Evolutionary conservation across 345 rosid genomes (phyloP).

Genomic region (Passiflora organensis): DNA sequence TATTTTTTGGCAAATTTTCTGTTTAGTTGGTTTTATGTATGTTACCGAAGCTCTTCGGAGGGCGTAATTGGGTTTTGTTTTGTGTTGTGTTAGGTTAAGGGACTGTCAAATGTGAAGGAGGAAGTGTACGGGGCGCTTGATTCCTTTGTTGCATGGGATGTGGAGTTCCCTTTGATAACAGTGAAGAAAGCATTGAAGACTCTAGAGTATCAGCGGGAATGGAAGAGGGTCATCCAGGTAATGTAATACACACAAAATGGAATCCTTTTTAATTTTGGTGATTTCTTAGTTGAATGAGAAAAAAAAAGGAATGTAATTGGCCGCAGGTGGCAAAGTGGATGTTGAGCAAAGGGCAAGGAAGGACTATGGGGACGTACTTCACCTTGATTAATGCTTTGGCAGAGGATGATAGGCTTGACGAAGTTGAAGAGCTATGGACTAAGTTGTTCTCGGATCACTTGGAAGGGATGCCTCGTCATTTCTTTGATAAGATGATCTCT

Average conservation of each 20-base stretch:
- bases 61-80: slow-evolving; percentile 8
- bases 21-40: too few relatives aligned
- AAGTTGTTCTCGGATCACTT: slow-evolving; percentile 58
- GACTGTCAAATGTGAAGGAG: slow-evolving; percentile 75
- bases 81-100: slow-evolving; percentile 48
- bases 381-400: slow-evolving; percentile 70
- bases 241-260: too few relatives aligned
- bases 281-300: background rate
- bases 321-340: slow-evolving; percentile 85
- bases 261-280: too few relatives aligned
- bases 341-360: slow-evolving; percentile 96
- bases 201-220: slow-evolving; percentile 67
- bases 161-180: slow-evolving; percentile 81
- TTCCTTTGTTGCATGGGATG: slow-evolving; percentile 88
- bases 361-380: slow-evolving; percentile 85
- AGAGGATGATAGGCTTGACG: slow-evolving; percentile 80
- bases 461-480: slow-evolving; percentile 67
- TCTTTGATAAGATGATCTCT: slow-evolving; percentile 72
- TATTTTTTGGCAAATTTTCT: background rate
- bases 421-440: slow-evolving; percentile 84
- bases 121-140: slow-evolving; percentile 94
- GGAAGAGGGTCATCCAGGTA: slow-evolving; percentile 96
- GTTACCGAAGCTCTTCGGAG: background rate
- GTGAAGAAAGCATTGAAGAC: slow-evolving; percentile 85
- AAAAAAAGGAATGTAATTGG: slow-evolving; percentile 3